A percentile compares a stretch with the other conserved stretches of the same genome.
phyloP scores from a whole-genome alignment of 371 early-diverging fungal species.

The Ordospora colligata region DNA sequence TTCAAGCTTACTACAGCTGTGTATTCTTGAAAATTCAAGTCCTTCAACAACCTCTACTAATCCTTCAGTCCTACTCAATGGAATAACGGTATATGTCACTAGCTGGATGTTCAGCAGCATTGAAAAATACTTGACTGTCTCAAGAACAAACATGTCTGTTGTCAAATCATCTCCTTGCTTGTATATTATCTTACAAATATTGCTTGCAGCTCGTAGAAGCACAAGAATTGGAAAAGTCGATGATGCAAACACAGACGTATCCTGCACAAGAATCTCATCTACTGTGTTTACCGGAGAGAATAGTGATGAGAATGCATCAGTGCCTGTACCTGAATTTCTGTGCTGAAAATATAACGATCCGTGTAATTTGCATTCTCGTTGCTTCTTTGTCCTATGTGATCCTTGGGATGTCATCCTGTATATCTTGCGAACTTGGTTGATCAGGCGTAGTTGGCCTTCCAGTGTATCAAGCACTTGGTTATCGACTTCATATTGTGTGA shows the following conservation, averaged over 20 bases:
- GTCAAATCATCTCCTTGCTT: neutral
- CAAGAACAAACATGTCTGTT: slow-evolving; percentile 2
- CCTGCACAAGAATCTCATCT: neutral
- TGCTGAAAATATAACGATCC: neutral
- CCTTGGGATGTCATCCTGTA: neutral
- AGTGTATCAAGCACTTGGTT: neutral
- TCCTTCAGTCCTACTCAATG: neutral
- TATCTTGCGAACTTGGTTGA: neutral
- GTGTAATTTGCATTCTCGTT: neutral
- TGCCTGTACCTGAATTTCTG: neutral
- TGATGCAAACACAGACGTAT: neutral
- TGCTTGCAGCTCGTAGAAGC: neutral
- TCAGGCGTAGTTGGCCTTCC: neutral
- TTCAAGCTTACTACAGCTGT: neutral
- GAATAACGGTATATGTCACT: neutral
- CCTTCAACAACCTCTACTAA: slow-evolving; percentile 11
- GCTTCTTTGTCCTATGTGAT: neutral
- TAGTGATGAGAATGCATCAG: neutral
- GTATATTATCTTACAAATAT: neutral
- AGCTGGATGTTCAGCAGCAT: neutral
- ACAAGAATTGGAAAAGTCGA: slow-evolving; percentile 5
- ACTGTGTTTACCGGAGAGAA: neutral
- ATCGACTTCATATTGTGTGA: neutral
- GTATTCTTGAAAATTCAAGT: neutral
- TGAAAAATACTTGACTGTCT: neutral